Conservation (phyloP, 257 asterid species). For the Agastache rugosa region DNA sequence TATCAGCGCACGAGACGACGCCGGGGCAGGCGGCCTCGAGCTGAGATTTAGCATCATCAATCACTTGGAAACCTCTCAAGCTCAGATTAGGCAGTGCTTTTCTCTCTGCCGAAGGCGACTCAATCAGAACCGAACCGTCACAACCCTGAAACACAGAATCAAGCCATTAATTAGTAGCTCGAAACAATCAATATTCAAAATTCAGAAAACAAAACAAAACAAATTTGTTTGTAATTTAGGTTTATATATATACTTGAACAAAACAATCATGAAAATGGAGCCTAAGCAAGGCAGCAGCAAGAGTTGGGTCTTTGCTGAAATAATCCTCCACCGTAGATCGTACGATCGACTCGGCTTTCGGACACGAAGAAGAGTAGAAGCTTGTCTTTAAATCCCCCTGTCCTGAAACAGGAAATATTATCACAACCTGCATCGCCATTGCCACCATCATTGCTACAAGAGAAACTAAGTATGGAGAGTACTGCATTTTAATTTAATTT, state of each 20-base stretch:
- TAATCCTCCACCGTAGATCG: constrained; percentile 63
- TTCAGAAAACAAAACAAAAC: background rate
- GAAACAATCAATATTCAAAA: background rate
- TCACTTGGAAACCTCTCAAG: constrained; percentile 67
- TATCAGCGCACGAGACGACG: constrained; percentile 72
- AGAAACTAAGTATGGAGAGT: constrained; percentile 22
- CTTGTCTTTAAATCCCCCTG: constrained; percentile 53
- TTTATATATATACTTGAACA: constrained; percentile 57
- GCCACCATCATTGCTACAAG: background rate
- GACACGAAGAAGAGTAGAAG: constrained; percentile 66
- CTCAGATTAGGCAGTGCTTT: constrained; percentile 55
- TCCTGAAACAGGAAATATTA: constrained; percentile 28
- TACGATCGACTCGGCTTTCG: constrained; percentile 64
- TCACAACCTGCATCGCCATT: constrained; percentile 4
- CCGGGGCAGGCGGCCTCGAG: constrained; percentile 64
- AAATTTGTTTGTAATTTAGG: background rate
- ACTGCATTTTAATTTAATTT: constrained; percentile 37
- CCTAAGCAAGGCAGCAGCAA: constrained; percentile 72
- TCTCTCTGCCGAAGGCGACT: constrained; percentile 55
- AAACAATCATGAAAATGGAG: constrained; percentile 82
- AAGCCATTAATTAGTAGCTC: no score
- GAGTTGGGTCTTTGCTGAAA: constrained; percentile 49
- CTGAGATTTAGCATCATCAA: constrained; percentile 68
- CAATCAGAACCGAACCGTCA: constrained; percentile 63
- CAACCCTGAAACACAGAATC: constrained; percentile 54